Evolutionary conservation across 352 stramenopile species (phyloP).

Genomic region (Globisporangium splendens): DNA sequence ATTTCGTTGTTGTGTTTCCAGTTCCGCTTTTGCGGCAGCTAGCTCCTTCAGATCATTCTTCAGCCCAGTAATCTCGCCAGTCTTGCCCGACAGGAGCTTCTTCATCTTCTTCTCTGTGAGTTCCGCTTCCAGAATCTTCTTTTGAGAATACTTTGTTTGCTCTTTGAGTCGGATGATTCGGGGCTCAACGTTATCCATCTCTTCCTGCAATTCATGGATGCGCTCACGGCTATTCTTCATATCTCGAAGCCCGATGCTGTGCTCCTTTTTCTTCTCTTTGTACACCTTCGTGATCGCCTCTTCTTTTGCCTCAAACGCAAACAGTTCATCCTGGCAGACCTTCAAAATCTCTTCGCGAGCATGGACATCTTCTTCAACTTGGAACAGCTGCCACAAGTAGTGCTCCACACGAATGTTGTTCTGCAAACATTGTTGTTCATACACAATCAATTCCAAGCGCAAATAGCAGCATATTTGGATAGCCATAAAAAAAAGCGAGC

Average conservation of each 20-base stretch:
- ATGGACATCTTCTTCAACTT: slow-evolving; percentile 90
- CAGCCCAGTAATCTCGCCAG: slow-evolving; percentile 79
- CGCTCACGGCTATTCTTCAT: slow-evolving; percentile 60
- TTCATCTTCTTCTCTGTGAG: slow-evolving; percentile 49
- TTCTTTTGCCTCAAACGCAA: slow-evolving; percentile 45
- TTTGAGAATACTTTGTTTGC: slow-evolving; percentile 80
- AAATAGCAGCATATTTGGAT: too few species aligned
- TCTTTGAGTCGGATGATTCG: slow-evolving; percentile 85
- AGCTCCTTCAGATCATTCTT: slow-evolving; percentile 66
- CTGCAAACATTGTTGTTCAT: slow-evolving; percentile 24
- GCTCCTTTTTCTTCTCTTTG: slow-evolving; percentile 74
- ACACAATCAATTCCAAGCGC: too few species aligned
- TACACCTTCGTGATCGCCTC: slow-evolving; percentile 37
- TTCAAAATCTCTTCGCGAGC: slow-evolving; percentile 78
- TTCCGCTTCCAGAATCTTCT: slow-evolving; percentile 59
- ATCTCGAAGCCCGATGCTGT: slow-evolving; percentile 46
- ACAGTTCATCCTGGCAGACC: slow-evolving; percentile 38
- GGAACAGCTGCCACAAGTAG: slow-evolving; percentile 96
- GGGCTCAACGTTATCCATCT: slow-evolving; percentile 82
- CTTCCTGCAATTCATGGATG: slow-evolving; percentile 72
- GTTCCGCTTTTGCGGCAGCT: slow-evolving; percentile 45
- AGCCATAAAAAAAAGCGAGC: too few species aligned
- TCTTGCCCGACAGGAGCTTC: slow-evolving; percentile 82
- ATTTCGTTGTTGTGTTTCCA: slow-evolving; percentile 46
- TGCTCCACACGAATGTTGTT: slow-evolving; percentile 85